These are phyloP conservation scores for Lyophyllum decastes DNA, from an alignment of 768 basidiomycete species.

Conservation along the genomic window DNA sequence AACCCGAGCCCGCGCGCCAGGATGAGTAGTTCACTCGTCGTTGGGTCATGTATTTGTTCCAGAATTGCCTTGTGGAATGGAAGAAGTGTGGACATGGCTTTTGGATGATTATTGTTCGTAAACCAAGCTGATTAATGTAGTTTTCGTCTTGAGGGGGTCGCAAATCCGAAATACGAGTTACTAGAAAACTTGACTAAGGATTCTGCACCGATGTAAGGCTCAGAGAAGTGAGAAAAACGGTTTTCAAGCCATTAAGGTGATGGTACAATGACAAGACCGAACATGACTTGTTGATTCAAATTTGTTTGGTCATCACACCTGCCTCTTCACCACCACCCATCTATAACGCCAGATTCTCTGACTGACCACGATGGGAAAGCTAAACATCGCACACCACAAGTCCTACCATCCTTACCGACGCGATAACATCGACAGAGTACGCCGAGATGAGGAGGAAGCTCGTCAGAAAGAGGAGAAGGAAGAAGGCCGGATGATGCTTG, in stretches of 20 bases:
- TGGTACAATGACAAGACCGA: too few relatives aligned
- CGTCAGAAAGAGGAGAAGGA: slow-evolving; percentile 62
- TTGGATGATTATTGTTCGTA: background rate
- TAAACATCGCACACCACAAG: slow-evolving; percentile 91
- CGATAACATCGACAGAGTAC: slow-evolving; percentile 82
- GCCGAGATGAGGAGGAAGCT: slow-evolving; percentile 83
- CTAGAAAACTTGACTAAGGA: background rate
- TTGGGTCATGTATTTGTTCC: slow-evolving; percentile 72
- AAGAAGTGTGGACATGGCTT: slow-evolving; percentile 50
- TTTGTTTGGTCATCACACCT: slow-evolving; percentile 4
- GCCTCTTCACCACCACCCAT: slow-evolving; percentile 1
- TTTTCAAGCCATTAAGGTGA: background rate
- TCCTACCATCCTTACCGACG: slow-evolving; percentile 85
- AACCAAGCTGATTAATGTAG: too few relatives aligned
- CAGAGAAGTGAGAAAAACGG: background rate
- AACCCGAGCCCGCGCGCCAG: slow-evolving; percentile 91
- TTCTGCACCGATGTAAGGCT: background rate
- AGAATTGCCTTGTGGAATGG: slow-evolving; percentile 71
- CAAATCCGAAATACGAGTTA: background rate
- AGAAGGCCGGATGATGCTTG: slow-evolving; percentile 72
- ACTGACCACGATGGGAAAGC: slow-evolving; percentile 63
- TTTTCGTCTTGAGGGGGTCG: background rate
- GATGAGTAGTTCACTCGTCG: slow-evolving; percentile 71
- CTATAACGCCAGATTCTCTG: background rate
- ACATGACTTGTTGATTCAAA: background rate